A percentile compares a stretch with the other conserved stretches of the same genome.
These are phyloP conservation scores for Acacia concinna DNA, from an alignment of 331 rosid genomes.

Conservation along the genomic window DNA sequence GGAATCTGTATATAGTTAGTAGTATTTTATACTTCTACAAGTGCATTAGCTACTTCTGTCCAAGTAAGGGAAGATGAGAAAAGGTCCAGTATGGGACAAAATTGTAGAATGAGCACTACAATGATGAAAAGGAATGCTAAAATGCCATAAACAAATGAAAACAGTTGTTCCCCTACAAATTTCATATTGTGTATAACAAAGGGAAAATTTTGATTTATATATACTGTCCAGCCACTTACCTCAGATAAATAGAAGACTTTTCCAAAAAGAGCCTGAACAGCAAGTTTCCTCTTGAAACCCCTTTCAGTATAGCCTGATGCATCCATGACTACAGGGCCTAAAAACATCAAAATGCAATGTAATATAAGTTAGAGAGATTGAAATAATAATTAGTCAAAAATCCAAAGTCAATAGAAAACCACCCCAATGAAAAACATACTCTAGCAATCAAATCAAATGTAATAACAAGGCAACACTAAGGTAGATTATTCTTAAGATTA, in stretches of 20 bases:
- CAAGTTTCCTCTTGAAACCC: conserved; percentile 97
- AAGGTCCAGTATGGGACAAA: too few relatives aligned
- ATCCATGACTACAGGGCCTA: conserved; percentile 93
- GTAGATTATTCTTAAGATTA: too few relatives aligned
- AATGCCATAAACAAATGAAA: neutral
- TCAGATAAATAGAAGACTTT: conserved; percentile 92
- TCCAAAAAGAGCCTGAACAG: conserved; percentile 88
- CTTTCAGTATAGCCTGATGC: conserved; percentile 83
- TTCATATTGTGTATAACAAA: neutral
- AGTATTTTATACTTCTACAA: neutral
- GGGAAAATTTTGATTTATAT: neutral
- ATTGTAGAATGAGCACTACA: too few relatives aligned
- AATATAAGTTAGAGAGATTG: conserved; percentile 24
- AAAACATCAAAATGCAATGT: conserved; percentile 32
- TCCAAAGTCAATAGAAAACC: neutral
- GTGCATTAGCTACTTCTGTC: too few relatives aligned
- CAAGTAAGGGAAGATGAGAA: too few relatives aligned
- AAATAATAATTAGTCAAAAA: neutral
- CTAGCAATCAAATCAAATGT: too few relatives aligned
- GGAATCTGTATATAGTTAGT: neutral
- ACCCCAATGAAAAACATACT: too few relatives aligned
- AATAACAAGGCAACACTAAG: too few relatives aligned
- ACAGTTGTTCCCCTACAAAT: conserved; percentile 1
- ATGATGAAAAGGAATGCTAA: neutral
- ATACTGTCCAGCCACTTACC: conserved; percentile 48